Evolutionary conservation across 345 rosid species (phyloP).

Genomic region (Linum lewisii): DNA sequence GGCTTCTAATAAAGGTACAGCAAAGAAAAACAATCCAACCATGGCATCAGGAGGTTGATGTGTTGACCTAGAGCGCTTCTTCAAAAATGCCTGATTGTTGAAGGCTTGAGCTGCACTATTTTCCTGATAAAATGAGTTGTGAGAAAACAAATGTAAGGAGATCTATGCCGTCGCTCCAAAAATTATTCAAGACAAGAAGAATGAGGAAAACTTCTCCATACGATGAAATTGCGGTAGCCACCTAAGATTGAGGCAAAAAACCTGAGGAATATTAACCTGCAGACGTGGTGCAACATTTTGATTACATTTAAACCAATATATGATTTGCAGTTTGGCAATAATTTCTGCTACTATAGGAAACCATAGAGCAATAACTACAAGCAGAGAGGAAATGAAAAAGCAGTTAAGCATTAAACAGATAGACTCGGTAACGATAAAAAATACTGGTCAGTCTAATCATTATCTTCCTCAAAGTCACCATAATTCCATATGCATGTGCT

Average conservation of each 20-base stretch:
- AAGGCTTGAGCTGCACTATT: conserved; percentile 52
- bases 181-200: conserved; percentile 12
- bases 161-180: conserved; percentile 4
- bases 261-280: conserved; percentile 91
- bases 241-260: conserved; percentile 87
- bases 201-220: conserved; percentile 26
- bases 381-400: too few species aligned
- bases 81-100: conserved; percentile 84
- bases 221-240: conserved; percentile 98
- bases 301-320: conserved; percentile 9
- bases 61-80: conserved; percentile 84
- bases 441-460: not conserved
- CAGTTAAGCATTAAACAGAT: too few species aligned
- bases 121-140: conserved; percentile 44
- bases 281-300: conserved; percentile 11
- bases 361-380: not conserved
- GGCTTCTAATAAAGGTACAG: not conserved
- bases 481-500: not conserved
- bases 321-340: conserved; percentile 4
- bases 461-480: not conserved
- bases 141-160: conserved; percentile 11
- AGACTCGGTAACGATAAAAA: too few species aligned
- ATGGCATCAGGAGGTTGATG: conserved; percentile 81
- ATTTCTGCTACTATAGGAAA: not conserved
- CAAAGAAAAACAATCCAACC: conserved; percentile 39